Evolutionary conservation across 1,284 basidiomycete genomes (phyloP), one percentile per base, ranked within the genome.

Genomic region (Ceratobasidium theobromae): DNA sequence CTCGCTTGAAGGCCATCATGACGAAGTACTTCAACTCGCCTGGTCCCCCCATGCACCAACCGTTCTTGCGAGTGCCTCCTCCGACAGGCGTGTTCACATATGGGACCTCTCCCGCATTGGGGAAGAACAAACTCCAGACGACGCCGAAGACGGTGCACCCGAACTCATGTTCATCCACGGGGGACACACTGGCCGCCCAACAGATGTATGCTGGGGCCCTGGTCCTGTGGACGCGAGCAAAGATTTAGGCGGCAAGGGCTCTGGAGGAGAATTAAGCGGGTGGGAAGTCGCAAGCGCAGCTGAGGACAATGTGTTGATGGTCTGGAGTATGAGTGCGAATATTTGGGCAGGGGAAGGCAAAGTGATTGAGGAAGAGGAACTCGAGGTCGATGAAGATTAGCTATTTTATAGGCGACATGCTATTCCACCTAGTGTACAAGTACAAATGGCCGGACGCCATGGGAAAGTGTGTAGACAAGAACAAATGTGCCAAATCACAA

Each of bases 51-150:
- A 94, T 74, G 91, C 92, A 72, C 83, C 88, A 5, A 93, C 91
- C 2, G 84, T 97, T 67, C 97, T 98, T 71, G 95, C 94, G 0
- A 95, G 91, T 3, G 94, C 94, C 0, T 92, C 91, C 0, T 89
- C 93, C 60, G 96, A 99, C 75, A 84, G 97, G 33, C 84, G 97
- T 21, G 86, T 99, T 69, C 96, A 97, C 72, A 81, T 99, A 54
- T 99, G 97, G 97, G 95, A 99, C 78, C 78, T 98, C 57, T 84
- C 87, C 40, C 86, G 90, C 71, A 98, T 99, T 70, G 96, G 96
- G 1, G 86, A 90, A 55, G 97, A 99, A 77, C 96, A 99, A 76
- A 93, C 93, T 0, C 95, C 96, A 1, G 96, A 99, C 72, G 96
- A 99, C 74, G 92, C 94, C 57, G 97, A 99, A 76, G 96, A 99